Evolutionary conservation across 108 stramenopile species (phyloP), one percentile per base, ranked within the genome.

Genomic region (Conticribra weissflogii): DNA sequence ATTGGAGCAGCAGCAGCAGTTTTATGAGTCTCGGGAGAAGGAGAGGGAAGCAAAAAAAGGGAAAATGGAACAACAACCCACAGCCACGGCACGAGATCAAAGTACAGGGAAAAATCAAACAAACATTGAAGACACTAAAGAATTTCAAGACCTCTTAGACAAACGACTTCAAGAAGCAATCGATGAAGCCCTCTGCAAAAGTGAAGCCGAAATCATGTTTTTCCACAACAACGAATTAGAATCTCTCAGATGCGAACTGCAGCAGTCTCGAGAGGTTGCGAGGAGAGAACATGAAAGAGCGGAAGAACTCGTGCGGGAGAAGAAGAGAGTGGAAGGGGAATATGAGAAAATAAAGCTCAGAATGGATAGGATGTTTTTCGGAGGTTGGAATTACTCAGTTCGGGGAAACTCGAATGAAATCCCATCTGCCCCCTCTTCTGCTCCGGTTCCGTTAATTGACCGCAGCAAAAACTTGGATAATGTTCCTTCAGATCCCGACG

Each of bases 161-260:
- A 2, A 22, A 34, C 1, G 15, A 57, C 41, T 56, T 21, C 36
- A 68, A 34, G 21, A 55, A 32, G 56, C 54, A 16, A 3, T 56
- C n/a, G n/a, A n/a, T n/a, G n/a, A n/a, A 32, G 12, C 54, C 54
- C 27, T 23, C 14, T n/a, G n/a, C n/a, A n/a, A n/a, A n/a, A 28
- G 22, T 2, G 54, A 68, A 30, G 19, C 33, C 23, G 67, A 68
- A 25, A 34, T 68, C 5, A 68, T 54, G 22, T 33, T 56, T 47
- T 44, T 57, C 9, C 55, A 68, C 17, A 68, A 68, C 47, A 33
- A 54, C 1, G 67, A 68, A 41, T 56, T 68, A 28, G 67, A 55
- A 0, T 25, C 47, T 28, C 33, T 68, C 12, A 12, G 67, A 27
- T 56, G 56, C 29, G 54, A 68, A 30, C 47, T 73, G 63, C 23